Percentiles rank a stretch among this genome's conserved stretches.
Evolutionary conservation across 2,329 filamentous ascomycete species (phyloP).

Genomic region (Calonectria pseudoturangicola): DNA sequence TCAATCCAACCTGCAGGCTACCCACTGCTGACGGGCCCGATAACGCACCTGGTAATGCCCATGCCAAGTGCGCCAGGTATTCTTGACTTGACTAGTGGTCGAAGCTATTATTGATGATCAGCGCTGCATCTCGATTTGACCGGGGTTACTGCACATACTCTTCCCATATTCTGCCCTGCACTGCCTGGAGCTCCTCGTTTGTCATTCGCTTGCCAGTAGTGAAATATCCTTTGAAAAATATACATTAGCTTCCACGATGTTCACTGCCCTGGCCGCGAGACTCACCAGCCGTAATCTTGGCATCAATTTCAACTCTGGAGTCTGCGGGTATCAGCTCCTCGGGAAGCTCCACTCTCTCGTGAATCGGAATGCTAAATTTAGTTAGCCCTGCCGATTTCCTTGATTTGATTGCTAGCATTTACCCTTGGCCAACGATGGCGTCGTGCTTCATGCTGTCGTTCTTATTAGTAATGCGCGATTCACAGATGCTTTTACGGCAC

Average conservation of each 20-base stretch:
- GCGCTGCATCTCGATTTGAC: slow-evolving; percentile 38
- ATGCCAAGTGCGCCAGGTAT: slow-evolving; percentile 34
- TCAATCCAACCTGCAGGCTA: slow-evolving; percentile 53
- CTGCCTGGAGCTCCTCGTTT: slow-evolving; percentile 87
- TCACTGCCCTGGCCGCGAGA: slow-evolving; percentile 42
- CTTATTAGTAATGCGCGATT: slow-evolving; percentile 57
- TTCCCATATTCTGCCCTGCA: slow-evolving; percentile 94
- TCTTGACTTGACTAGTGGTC: slow-evolving; percentile 59
- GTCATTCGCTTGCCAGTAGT: slow-evolving; percentile 94
- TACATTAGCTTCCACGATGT: slow-evolving; percentile 46
- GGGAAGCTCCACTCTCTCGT: slow-evolving; percentile 92
- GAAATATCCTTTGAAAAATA: slow-evolving; percentile 75
- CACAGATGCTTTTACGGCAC: slow-evolving; percentile 56
- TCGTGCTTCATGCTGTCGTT: slow-evolving; percentile 89
- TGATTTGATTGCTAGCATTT: slow-evolving; percentile 54
- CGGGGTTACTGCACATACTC: slow-evolving; percentile 69
- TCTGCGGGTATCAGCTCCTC: slow-evolving; percentile 96
- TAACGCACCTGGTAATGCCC: slow-evolving; percentile 19
- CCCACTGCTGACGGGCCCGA: slow-evolving; percentile 51
- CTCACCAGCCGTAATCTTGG: slow-evolving; percentile 95
- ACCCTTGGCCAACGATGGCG: slow-evolving; percentile 89
- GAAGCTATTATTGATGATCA: slow-evolving; percentile 59
- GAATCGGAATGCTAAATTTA: slow-evolving; percentile 82
- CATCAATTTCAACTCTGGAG: slow-evolving; percentile 98
- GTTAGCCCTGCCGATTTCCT: slow-evolving; percentile 25